phyloP scores from a whole-genome alignment of 1,284 basidiomycete genomes.

The Caloboletus inedulis region DNA sequence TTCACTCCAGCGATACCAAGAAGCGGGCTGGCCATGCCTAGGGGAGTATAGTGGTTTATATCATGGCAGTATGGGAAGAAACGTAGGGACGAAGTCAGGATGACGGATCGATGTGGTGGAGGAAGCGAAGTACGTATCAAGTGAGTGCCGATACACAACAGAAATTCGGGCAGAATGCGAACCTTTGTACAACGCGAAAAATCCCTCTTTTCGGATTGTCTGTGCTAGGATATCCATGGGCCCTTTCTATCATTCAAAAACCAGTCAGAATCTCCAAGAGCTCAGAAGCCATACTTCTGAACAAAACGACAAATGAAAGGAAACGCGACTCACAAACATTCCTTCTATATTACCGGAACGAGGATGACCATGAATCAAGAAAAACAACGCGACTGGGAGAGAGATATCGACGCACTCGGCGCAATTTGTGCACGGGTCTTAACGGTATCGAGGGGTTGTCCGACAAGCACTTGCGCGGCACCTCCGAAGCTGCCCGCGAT shows the following conservation, averaged over 20 bases:
- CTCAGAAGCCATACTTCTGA: not conserved
- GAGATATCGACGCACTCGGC: conserved; percentile 50
- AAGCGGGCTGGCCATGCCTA: conserved; percentile 86
- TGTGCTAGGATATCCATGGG: conserved; percentile 85
- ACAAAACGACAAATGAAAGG: not conserved
- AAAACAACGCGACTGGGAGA: not conserved
- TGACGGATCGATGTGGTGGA: not conserved
- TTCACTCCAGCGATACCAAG: conserved; percentile 96
- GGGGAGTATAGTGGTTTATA: not conserved
- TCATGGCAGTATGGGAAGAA: not conserved
- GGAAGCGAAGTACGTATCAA: not conserved
- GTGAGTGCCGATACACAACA: not conserved
- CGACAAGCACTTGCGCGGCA: conserved; percentile 79
- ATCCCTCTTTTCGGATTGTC: conserved; percentile 84
- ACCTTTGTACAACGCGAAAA: conserved; percentile 93
- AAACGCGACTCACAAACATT: conserved; percentile 66
- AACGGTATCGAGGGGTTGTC: conserved; percentile 85
- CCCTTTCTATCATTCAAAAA: conserved; percentile 60
- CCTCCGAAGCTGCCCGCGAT: conserved; percentile 77
- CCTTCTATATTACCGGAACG: conserved; percentile 45
- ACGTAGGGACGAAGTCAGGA: not conserved
- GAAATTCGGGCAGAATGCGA: conserved; percentile 4
- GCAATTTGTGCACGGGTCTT: conserved; percentile 80
- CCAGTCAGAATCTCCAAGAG: not conserved
- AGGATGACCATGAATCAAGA: not conserved